Percentiles rank a stretch among this genome's conserved stretches.
Evolutionary conservation across 345 rosid genomes (phyloP).

Genomic region (Barbarea vulgaris): DNA sequence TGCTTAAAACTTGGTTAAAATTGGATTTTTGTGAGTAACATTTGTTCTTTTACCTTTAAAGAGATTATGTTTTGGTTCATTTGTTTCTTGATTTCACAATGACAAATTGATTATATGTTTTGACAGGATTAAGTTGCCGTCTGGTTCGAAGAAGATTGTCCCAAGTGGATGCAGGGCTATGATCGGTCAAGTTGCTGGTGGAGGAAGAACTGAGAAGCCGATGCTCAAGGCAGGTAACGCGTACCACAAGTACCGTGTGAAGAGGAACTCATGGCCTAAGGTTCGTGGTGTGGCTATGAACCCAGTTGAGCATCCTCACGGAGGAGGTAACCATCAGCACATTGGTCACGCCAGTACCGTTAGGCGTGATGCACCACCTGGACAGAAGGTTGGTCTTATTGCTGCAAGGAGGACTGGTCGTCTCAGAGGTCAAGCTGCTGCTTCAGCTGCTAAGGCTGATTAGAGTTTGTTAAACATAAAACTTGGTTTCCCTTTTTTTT

Average conservation of each 20-base stretch:
- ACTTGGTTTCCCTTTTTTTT: neutral
- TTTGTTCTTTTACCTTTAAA: neutral
- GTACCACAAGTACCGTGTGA: constrained; percentile 68
- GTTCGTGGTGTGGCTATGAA: constrained; percentile 90
- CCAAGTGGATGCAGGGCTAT: constrained; percentile 77
- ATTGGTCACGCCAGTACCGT: constrained; percentile 77
- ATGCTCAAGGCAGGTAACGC: constrained; percentile 79
- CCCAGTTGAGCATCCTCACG: constrained; percentile 84
- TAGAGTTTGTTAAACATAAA: constrained; percentile 43
- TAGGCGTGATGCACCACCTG: constrained; percentile 73
- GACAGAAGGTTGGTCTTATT: constrained; percentile 80
- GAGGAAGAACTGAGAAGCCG: constrained; percentile 84
- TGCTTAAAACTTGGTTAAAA: neutral
- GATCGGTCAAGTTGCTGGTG: constrained; percentile 81
- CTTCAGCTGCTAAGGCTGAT: constrained; percentile 65
- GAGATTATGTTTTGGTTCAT: neutral
- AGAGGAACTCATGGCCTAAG: constrained; percentile 87
- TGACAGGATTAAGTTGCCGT: constrained; percentile 71
- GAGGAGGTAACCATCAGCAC: constrained; percentile 86
- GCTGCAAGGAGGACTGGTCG: constrained; percentile 82
- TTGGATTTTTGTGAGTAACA: neutral
- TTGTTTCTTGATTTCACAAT: neutral
- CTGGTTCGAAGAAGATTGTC: constrained; percentile 69
- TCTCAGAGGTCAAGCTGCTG: constrained; percentile 79
- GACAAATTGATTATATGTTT: neutral